Evolutionary conservation across 805 yeast genomes (phyloP), one percentile per base, ranked within the genome.

Genomic region (Kuraishia piskuri): DNA sequence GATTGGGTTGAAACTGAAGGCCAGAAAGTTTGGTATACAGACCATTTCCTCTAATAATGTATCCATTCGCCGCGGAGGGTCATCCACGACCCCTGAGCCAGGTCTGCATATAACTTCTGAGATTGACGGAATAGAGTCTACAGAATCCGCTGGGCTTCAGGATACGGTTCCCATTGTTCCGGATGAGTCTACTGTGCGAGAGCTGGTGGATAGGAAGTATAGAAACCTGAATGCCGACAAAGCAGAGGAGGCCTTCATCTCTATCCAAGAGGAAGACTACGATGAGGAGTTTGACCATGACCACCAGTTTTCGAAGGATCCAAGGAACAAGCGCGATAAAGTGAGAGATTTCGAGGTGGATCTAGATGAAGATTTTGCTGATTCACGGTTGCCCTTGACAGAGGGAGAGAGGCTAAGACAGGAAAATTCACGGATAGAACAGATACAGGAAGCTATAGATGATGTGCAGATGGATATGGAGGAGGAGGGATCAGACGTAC

Each of bases 381-480:
- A 65, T 51, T 66, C 63, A 36, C 54, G 65, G 53, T 54, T 70
- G 24, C 65, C 72, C 1, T 52, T 70, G 19, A 60, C 66, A 0
- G 58, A 60, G 9, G 60, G 57, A 12, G 73, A 70, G 53, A 37
- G 53, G 17, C 53, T 55, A 2, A 48, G 66, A 7, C 71, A 67
- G 49, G 54, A 58, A 47, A 54, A 60, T 48, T 48, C 65, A 44
- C 53, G 60, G 5, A 60, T 63, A 8, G 60, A 63, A 56, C 70
- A 67, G 26, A 70, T 71, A 23, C 68, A 69, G 46, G 69, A 68
- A 36, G 69, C 73, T 0, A 48, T 70, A 5, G 66, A 65, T 40
- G 68, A 68, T 17, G 64, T 62, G 6, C 64, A 63, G 51, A 25
- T 57, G n/a, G 53, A 53, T 10, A 62, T 56, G 21, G 59, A 56